Evolutionary conservation across 306 rosid species (phyloP), one percentile per base, ranked within the genome.

Genomic region (Cicer chorassanicum): DNA sequence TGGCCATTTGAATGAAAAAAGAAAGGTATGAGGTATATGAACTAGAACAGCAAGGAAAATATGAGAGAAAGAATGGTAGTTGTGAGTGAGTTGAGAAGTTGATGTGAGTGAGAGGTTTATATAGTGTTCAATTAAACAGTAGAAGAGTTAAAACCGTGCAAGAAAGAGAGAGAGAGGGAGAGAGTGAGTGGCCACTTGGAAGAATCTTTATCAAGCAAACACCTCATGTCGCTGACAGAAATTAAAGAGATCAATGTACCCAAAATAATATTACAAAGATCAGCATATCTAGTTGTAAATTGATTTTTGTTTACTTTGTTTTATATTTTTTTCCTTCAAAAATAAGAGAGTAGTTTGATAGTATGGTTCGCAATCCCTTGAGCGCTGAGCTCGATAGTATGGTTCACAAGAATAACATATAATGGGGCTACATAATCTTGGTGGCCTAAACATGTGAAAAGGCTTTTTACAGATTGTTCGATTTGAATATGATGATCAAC

Each of bases 181-280:
- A 19, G n/a, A 12, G 0, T 50, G 56, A 14, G 56, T 63, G 55
- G 64, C 81, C 84, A 74, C 68, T 73, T 55, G 39, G 78, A 70
- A 83, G 86, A 89, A 83, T 89, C 89, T 86, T 87, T 83, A 57
- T 46, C 88, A 76, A 82, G 41, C 81, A 56, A 92, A 85, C 91
- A 87, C 82, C 92, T 75, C 92, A 85, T 68, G 57, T 81, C 77
- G 13, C 89, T 86, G 84, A 79, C 90, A 84, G 65, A 41, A 39
- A 85, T 66, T 36, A 81, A 83, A 76, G 71, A 75, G 82, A 82
- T 75, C 72, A 59, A 29, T 54, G 59, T 43, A 29, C 66, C 66
- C 18, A 14, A 48, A 36, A 64, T 49, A 65, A 65, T 50, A 41
- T 51, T 7, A 19, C 82, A 72, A 53, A 77, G 75, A 84, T 74